phyloP scores from a whole-genome alignment of 2,329 filamentous ascomycete species.

The Arachnopeziza araneosa region DNA sequence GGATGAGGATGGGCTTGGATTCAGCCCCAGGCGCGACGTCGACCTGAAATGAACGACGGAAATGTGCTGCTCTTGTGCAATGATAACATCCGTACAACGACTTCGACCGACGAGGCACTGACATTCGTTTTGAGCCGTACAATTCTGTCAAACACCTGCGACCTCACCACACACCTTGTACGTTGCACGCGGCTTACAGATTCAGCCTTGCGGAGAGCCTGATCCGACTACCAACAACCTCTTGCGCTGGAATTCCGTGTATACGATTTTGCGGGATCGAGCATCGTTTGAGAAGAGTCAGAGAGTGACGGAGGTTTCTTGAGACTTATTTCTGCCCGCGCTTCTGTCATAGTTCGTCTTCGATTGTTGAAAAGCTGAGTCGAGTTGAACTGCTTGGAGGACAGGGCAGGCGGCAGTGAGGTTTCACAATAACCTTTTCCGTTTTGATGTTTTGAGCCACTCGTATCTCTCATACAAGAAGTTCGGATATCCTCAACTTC shows the following conservation, averaged over 20 bases:
- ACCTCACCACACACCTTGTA: neutral
- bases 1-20: neutral
- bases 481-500: neutral
- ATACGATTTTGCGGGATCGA: neutral
- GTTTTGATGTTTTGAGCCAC: neutral
- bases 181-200: neutral
- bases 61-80: neutral
- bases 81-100: neutral
- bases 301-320: neutral
- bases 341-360: neutral
- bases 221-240: neutral
- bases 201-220: slow-evolving; percentile 8
- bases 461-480: neutral
- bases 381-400: no score
- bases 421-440: neutral
- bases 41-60: neutral
- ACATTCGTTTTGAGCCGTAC: neutral
- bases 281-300: neutral
- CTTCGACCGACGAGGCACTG: neutral
- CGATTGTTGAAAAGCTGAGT: neutral
- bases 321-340: neutral
- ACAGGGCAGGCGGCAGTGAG: neutral
- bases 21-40: neutral
- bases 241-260: neutral
- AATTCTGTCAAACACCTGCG: neutral